Evolutionary conservation across 176 grass and related monocot species (phyloP), one percentile per base, ranked within the genome.

Genomic region (Musa troglodytarum): DNA sequence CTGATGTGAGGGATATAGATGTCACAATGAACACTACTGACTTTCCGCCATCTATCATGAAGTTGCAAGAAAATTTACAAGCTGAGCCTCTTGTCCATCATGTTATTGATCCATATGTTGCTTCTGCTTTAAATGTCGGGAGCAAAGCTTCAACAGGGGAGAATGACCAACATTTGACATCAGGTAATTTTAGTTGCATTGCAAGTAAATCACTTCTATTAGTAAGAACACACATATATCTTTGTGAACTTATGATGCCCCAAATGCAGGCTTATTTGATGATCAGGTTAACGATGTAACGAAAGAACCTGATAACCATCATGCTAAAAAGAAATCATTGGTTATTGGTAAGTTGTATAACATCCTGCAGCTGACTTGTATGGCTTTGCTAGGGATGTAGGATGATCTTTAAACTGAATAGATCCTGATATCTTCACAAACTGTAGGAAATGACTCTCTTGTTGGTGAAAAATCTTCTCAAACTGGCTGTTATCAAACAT

Each of bases 111-210:
- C 19, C 63, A 24, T 12, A 29, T 65, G 23, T 13, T 26, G 8
- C 23, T 65, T 23, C 63, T 65, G 24, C 22, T 65, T 65, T 65
- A 65, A 24, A 26, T 26, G 57, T 17, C 5, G 1, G 22, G 10
- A 65, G 63, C 6, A 28, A 10, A 1, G 11, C 63, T 26, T 11
- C 26, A 23, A 26, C 63, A 28, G 29, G 24, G 63, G 63, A 26
- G 21, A 25, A 25, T 28, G 22, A 7, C 24, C 64, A 67, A 67
- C 26, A 9, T 34, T 12, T 25, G 24, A 9, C 6, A 16, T 68
- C 29, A 70, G 68, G 68, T 70, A 70, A 51, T 70, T 26, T 43
- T 68, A 68, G 11, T 68, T 68, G 34, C 6, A 43, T 68, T 11
- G 34, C 65, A 15, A 43, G 26, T 16, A 68, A 67, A 12, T 29